Conservation (phyloP, 2,329 filamentous ascomycete species). For the Nannizziopsis barbatae region DNA sequence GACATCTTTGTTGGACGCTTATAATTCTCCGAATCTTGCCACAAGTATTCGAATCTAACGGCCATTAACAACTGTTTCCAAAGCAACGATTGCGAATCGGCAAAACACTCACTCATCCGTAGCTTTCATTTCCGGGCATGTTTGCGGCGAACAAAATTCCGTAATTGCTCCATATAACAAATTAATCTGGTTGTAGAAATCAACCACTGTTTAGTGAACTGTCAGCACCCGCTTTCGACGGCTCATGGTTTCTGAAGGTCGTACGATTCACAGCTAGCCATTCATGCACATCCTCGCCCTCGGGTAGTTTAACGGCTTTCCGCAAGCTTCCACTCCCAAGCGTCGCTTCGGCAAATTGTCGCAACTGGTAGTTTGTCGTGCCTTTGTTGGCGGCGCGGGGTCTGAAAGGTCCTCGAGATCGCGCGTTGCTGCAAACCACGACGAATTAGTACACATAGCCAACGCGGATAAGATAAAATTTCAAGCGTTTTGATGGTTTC, state of each 20-base stretch:
- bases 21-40: conserved; percentile 91
- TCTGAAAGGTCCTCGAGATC: conserved; percentile 82
- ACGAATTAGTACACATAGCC: background rate
- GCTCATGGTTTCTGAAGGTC: background rate
- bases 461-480: background rate
- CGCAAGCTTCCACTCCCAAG: conserved; percentile 86
- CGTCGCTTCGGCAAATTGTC: conserved; percentile 96
- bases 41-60: conserved; percentile 86
- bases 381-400: conserved; percentile 75
- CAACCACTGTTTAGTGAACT: conserved; percentile 58
- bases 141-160: conserved; percentile 94
- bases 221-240: conserved; percentile 3
- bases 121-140: conserved; percentile 99
- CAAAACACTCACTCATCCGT: conserved; percentile 68
- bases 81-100: background rate
- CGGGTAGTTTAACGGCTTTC: conserved; percentile 92
- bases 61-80: background rate
- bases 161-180: conserved; percentile 97
- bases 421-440: conserved; percentile 55
- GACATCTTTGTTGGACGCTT: conserved; percentile 97
- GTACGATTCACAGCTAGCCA: conserved; percentile 95
- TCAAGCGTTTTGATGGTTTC: background rate
- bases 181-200: conserved; percentile 99
- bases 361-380: conserved; percentile 81
- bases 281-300: conserved; percentile 94